Evolutionary conservation across 140 eudicot species (phyloP), one percentile per base, ranked within the genome.

Genomic region (Oenanthe javanica): DNA sequence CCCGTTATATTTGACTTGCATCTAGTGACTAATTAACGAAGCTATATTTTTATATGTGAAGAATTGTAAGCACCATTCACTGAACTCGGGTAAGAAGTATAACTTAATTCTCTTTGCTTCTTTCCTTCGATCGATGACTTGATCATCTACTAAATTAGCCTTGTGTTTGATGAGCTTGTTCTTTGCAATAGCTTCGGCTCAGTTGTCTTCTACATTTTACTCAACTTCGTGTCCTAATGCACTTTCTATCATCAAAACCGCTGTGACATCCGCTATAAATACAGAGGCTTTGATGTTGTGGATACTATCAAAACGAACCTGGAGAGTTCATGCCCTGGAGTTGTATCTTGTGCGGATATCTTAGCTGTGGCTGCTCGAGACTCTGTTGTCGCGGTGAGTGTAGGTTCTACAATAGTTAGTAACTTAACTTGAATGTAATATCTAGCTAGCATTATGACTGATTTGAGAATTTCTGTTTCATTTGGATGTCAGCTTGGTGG

Each of bases 401-500:
- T 3, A 12, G 52, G 38, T 40, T 70, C 1, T 40, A 31, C 75
- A 9, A 70, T 69, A 4, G 5, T 38, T 71, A 42, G 36, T 13
- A 13, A 63, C 23, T 64, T 64, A 13, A 6, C 11, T 5, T 7
- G 43, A 9, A 25, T 64, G 7, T 25, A 64, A n/a, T n/a, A n/a
- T n/a, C n/a, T n/a, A n/a, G n/a, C n/a, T 14, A 15, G 16, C 21
- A 13, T 3, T 36, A 1, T 40, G 7, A 43, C 31, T 74, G n/a
- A n/a, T 40, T 40, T 40, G 3, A 40, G 3, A 12, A 73, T 42
- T 42, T 61, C 9, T 76, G 6, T 45, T 81, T 55, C 10, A 21
- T 84, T 77, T n/a, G 12, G 61, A 42, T 83, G 72, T 81, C 85
- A 93, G 98, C 88, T 93, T 36, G 82, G 89, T 5, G 98, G 98